Conservation (phyloP, 2,329 filamentous ascomycete species). For the Sporothrix brunneoviolacea region DNA sequence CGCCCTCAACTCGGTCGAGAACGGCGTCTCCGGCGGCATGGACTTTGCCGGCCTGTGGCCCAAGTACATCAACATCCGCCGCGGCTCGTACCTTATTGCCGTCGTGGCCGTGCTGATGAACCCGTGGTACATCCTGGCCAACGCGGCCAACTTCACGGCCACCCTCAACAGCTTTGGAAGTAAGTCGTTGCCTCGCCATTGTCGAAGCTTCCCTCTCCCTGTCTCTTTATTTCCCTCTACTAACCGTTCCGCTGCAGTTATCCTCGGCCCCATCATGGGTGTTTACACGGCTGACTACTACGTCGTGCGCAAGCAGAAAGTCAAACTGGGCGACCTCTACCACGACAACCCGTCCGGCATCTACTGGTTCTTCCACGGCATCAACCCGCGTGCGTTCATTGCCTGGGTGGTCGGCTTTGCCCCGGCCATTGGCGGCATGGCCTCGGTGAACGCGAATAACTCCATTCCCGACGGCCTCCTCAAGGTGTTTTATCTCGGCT, state of each 20-base stretch:
- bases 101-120: conserved; percentile 37
- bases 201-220: no score
- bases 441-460: background rate
- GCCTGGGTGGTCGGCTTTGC: conserved; percentile 38
- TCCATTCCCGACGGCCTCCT: background rate
- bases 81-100: conserved; percentile 43
- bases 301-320: background rate
- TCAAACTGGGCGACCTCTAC: conserved; percentile 10
- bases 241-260: no score
- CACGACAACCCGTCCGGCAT: conserved; percentile 7
- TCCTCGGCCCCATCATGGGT: conserved; percentile 10
- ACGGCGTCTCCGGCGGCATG: conserved; percentile 45
- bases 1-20: conserved; percentile 39
- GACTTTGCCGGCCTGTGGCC: conserved; percentile 47
- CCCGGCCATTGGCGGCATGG: background rate
- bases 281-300: conserved; percentile 8
- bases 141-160: conserved; percentile 38
- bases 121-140: conserved; percentile 44
- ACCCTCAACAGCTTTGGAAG: conserved; percentile 35
- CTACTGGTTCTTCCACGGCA: conserved; percentile 10
- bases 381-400: conserved; percentile 14
- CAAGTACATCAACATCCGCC: conserved; percentile 47
- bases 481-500: background rate
- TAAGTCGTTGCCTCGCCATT: no score
- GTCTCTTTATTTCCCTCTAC: no score